A percentile compares a stretch with the other conserved stretches of the same genome.
These are phyloP conservation scores for Ramaria sp. DNA, from an alignment of 768 basidiomycete species.

Conservation along the genomic window DNA sequence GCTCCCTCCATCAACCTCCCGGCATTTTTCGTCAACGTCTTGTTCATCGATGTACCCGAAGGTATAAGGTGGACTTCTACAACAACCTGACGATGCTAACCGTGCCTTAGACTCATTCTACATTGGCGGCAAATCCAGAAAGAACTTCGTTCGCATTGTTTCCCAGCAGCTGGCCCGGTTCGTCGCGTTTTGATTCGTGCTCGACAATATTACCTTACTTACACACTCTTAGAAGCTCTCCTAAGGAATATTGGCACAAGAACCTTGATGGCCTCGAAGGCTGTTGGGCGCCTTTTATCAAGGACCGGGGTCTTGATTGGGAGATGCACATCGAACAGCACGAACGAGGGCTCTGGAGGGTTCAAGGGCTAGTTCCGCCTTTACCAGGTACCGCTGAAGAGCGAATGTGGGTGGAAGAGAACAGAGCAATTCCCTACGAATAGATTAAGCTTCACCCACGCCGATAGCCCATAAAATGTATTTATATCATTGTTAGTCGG, in stretches of 20 bases:
- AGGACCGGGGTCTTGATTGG: conserved; percentile 3
- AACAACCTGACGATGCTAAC: background rate
- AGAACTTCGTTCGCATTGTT: conserved; percentile 14
- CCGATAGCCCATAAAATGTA: too few relatives aligned
- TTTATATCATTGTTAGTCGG: too few relatives aligned
- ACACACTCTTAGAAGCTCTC: background rate
- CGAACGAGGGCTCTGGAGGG: conserved; percentile 5
- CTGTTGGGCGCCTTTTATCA: background rate
- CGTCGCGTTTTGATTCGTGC: background rate
- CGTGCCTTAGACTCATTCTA: conserved; percentile 10
- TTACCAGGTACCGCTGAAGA: background rate
- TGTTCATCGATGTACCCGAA: conserved; percentile 18
- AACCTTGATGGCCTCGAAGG: conserved; percentile 1
- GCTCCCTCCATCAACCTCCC: conserved; percentile 6
- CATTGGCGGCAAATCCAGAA: conserved; percentile 14
- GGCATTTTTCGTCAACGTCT: conserved; percentile 17
- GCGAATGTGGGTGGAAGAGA: background rate
- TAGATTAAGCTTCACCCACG: background rate
- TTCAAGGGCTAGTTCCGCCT: background rate
- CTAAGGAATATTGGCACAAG: background rate
- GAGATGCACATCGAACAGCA: conserved; percentile 7
- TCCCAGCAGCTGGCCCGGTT: conserved; percentile 15
- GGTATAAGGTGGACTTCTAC: background rate
- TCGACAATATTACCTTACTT: background rate
- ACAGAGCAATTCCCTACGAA: background rate